These are phyloP conservation scores for Metarhizium robertsii DNA, from an alignment of 2,329 filamentous ascomycete species.

Conservation along the genomic window DNA sequence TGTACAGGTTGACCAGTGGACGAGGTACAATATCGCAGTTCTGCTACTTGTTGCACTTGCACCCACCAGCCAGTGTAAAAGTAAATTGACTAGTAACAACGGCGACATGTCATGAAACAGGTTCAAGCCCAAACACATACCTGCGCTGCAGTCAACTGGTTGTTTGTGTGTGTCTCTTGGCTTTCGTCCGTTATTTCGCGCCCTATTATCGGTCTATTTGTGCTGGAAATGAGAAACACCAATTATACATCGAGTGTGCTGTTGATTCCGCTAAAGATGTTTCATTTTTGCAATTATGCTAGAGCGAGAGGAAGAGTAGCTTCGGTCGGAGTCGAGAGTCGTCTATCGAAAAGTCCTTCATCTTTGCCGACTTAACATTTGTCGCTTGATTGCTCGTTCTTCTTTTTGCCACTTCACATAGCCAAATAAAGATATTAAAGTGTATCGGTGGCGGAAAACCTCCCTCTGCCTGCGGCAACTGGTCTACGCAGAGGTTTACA, in stretches of 20 bases:
- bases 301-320: neutral
- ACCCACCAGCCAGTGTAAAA: neutral
- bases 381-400: neutral
- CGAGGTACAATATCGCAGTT: neutral
- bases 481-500: constrained; percentile 34
- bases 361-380: neutral
- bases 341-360: neutral
- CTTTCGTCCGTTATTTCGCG: neutral
- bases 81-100: neutral
- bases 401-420: constrained; percentile 3
- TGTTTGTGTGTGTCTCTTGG: neutral
- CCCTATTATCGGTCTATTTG: constrained; percentile 4
- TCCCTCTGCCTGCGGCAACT: neutral
- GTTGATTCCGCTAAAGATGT: neutral
- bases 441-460: neutral
- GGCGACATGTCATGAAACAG: neutral
- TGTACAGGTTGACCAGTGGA: neutral
- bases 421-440: constrained; percentile 2
- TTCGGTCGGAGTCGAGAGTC: neutral
- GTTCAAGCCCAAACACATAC: no score
- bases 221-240: constrained; percentile 1
- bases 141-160: neutral
- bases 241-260: neutral
- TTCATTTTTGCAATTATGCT: neutral
- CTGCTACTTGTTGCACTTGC: neutral